phyloP scores from a whole-genome alignment of 2,329 filamentous ascomycete genomes.

The Hymenoscyphus salicellus region DNA sequence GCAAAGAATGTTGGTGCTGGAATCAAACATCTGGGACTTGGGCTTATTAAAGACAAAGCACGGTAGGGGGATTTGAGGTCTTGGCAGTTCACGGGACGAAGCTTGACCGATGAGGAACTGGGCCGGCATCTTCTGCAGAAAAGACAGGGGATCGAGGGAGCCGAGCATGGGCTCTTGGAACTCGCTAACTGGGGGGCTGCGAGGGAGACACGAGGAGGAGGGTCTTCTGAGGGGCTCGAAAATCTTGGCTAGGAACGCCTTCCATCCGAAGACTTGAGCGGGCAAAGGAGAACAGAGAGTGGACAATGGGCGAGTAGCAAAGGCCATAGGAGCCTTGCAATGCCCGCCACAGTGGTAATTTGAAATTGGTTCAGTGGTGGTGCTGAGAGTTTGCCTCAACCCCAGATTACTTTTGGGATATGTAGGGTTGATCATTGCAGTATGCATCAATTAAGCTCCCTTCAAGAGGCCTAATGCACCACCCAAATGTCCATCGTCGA shows the following conservation, averaged over 20 bases:
- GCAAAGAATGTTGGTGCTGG: constrained; percentile 18
- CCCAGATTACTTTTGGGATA: neutral
- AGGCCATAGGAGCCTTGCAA: neutral
- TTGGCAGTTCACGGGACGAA: constrained; percentile 26
- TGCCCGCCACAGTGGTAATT: neutral
- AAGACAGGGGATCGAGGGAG: constrained; percentile 5
- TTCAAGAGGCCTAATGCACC: neutral
- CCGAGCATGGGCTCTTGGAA: neutral
- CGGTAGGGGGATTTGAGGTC: neutral
- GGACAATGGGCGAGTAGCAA: neutral
- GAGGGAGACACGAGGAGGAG: constrained; percentile 5
- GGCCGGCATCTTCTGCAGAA: neutral
- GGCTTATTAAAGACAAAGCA: constrained; percentile 22
- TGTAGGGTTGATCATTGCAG: neutral
- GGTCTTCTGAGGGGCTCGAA: neutral
- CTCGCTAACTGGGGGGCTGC: neutral
- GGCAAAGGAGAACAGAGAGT: neutral
- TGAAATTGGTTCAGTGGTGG: neutral
- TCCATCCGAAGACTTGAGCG: constrained; percentile 24
- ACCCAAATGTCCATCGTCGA: neutral
- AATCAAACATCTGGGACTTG: constrained; percentile 20
- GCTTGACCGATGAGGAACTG: constrained; percentile 25
- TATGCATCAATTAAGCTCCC: neutral
- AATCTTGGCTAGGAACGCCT: constrained; percentile 24
- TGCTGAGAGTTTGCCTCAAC: neutral